A percentile compares a stretch with the other conserved stretches of the same genome.
Evolutionary conservation across 139 green algal species (phyloP).

Genomic region (Tetradesmus lagerheimii): DNA sequence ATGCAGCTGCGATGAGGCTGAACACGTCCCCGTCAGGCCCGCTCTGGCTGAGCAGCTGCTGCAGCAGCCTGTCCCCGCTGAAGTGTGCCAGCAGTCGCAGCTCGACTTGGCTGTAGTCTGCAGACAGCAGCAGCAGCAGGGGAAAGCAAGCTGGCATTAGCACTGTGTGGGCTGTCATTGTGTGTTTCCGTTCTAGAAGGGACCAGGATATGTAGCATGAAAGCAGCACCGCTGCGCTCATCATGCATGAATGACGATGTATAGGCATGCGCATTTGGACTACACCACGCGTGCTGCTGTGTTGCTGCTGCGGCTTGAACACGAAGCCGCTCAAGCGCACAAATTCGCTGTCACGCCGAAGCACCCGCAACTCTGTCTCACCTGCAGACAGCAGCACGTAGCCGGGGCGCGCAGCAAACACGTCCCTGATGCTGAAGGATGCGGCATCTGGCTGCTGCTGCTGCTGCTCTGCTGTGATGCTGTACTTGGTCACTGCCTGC

Average conservation of each 20-base stretch:
- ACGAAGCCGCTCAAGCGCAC: neutral
- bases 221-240: neutral
- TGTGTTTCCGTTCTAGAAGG: too few relatives aligned
- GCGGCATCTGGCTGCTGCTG: conserved; percentile 3
- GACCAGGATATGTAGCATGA: neutral
- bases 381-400: conserved; percentile 22
- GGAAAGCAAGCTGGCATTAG: too few relatives aligned
- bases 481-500: conserved; percentile 74
- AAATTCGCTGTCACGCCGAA: neutral
- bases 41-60: conserved; percentile 50
- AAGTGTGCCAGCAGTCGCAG: conserved; percentile 78
- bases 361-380: neutral
- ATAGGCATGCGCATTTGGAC: too few relatives aligned
- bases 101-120: conserved; percentile 72
- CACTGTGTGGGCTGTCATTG: neutral
- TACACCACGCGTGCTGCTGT: too few relatives aligned
- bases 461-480: conserved; percentile 32
- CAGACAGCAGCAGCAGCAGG: conserved; percentile 26
- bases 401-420: conserved; percentile 61
- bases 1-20: conserved; percentile 59
- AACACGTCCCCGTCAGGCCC: conserved; percentile 61
- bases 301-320: too few relatives aligned
- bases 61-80: conserved; percentile 25
- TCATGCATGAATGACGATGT: neutral
- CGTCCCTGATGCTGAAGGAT: conserved; percentile 59